Evolutionary conservation across 1,284 basidiomycete species (phyloP).

Genomic region (Papiliotrema terrestris): DNA sequence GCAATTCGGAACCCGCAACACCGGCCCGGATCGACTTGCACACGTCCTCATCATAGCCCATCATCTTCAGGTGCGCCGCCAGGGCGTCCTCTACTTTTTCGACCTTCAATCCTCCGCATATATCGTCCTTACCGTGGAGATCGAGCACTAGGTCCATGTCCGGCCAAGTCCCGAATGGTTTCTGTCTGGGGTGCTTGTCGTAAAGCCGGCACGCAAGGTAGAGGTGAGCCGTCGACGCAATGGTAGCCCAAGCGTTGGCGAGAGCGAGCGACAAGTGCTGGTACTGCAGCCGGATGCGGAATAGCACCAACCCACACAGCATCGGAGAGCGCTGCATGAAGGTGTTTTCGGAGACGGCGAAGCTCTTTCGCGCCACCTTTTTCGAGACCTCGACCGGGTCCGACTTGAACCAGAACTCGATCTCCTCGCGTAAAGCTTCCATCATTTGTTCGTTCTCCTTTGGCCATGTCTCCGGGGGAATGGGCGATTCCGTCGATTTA

Average conservation of each 20-base stretch:
- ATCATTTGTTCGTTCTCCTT: neutral
- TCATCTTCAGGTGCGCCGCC: slow-evolving; percentile 6
- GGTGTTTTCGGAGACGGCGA: neutral
- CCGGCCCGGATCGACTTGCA: neutral
- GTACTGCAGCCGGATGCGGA: slow-evolving; percentile 11
- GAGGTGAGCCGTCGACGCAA: slow-evolving; percentile 14
- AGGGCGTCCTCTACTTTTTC: slow-evolving; percentile 9
- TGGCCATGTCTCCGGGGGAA: neutral
- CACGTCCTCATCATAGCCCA: slow-evolving; percentile 8
- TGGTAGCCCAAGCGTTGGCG: slow-evolving; percentile 7
- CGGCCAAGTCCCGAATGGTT: slow-evolving; percentile 1
- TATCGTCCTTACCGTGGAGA: slow-evolving; percentile 14
- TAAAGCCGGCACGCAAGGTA: slow-evolving; percentile 6
- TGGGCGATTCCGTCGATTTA: neutral
- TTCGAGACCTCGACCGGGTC: neutral
- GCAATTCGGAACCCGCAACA: neutral
- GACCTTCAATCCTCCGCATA: slow-evolving; percentile 13
- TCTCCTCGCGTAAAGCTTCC: neutral
- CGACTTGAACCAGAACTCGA: neutral
- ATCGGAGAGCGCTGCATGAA: slow-evolving; percentile 11
- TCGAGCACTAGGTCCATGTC: slow-evolving; percentile 15
- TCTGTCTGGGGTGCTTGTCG: neutral
- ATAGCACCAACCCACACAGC: slow-evolving; percentile 15
- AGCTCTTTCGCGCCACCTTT: neutral
- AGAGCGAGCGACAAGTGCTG: slow-evolving; percentile 9